Evolutionary conservation across 345 rosid genomes (phyloP).

Genomic region (Erodium maritimum): DNA sequence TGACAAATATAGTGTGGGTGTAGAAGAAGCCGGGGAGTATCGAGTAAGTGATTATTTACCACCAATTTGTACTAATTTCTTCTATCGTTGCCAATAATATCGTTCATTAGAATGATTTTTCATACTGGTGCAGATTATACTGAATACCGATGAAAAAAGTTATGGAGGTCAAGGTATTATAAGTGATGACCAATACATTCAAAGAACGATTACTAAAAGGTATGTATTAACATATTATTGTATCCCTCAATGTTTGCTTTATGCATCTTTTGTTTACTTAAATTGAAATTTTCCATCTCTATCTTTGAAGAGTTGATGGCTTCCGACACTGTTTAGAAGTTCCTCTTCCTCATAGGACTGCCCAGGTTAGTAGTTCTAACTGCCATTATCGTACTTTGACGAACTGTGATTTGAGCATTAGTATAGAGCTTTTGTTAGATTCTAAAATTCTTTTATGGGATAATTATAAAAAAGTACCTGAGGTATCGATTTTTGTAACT

Average conservation of each 20-base stretch:
- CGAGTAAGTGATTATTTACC: conserved; percentile 30
- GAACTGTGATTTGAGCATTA: not conserved
- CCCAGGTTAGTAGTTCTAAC: conserved; percentile 51
- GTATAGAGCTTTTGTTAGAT: too few relatives aligned
- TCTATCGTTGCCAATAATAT: not conserved
- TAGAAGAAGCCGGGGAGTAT: conserved; percentile 97
- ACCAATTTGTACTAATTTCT: not conserved
- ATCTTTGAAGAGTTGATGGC: conserved; percentile 60
- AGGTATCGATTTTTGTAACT: too few relatives aligned
- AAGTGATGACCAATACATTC: conserved; percentile 46
- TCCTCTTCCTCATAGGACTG: conserved; percentile 76
- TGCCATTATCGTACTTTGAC: not conserved
- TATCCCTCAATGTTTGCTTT: not conserved
- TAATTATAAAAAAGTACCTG: too few relatives aligned
- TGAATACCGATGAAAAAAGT: conserved; percentile 68
- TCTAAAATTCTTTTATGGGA: too few relatives aligned
- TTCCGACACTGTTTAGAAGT: conserved; percentile 62
- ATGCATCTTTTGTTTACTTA: conserved; percentile 7
- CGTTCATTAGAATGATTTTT: not conserved
- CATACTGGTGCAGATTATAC: conserved; percentile 37
- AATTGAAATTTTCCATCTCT: conserved; percentile 5
- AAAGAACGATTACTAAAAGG: conserved; percentile 62
- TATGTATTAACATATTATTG: conserved; percentile 4
- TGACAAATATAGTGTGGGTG: conserved; percentile 47
- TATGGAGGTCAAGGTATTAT: conserved; percentile 70